A percentile compares a stretch with the other conserved stretches of the same genome.
phyloP scores from a whole-genome alignment of 2,329 filamentous ascomycete species.

The Septoria petroselini region DNA sequence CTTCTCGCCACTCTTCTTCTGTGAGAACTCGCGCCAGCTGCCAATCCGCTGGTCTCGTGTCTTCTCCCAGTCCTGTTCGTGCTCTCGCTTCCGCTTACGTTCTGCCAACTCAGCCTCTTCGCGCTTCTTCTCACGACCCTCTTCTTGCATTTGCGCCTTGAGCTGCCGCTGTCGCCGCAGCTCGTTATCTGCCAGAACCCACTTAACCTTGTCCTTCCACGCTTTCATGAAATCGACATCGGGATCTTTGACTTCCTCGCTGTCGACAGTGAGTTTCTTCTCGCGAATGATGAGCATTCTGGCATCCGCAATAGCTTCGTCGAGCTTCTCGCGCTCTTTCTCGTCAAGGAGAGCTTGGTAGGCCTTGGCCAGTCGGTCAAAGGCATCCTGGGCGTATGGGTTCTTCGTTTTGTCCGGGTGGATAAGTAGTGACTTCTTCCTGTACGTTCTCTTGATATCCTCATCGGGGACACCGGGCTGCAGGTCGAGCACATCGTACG shows the following conservation, averaged over 20 bases:
- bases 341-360: constrained; percentile 90
- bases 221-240: constrained; percentile 76
- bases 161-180: constrained; percentile 76
- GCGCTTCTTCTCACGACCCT: constrained; percentile 82
- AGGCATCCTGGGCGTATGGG: constrained; percentile 84
- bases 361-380: constrained; percentile 93
- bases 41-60: constrained; percentile 86
- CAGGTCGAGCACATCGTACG: constrained; percentile 91
- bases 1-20: constrained; percentile 45
- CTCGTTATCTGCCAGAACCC: constrained; percentile 91
- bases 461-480: constrained; percentile 92
- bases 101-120: constrained; percentile 78
- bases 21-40: constrained; percentile 91
- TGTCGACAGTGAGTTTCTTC: constrained; percentile 87
- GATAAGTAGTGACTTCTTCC: constrained; percentile 97
- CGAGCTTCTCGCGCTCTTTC: constrained; percentile 79
- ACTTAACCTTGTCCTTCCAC: constrained; percentile 87
- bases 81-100: constrained; percentile 65
- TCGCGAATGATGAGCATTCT: constrained; percentile 93
- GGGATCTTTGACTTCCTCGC: constrained; percentile 68
- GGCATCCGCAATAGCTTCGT: constrained; percentile 94
- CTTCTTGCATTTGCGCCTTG: constrained; percentile 94
- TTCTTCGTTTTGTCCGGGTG: constrained; percentile 98
- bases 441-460: constrained; percentile 91
- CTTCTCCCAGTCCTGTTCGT: constrained; percentile 93